Evolutionary conservation across 345 rosid genomes (phyloP).

Genomic region (Eucalyptus victrix): DNA sequence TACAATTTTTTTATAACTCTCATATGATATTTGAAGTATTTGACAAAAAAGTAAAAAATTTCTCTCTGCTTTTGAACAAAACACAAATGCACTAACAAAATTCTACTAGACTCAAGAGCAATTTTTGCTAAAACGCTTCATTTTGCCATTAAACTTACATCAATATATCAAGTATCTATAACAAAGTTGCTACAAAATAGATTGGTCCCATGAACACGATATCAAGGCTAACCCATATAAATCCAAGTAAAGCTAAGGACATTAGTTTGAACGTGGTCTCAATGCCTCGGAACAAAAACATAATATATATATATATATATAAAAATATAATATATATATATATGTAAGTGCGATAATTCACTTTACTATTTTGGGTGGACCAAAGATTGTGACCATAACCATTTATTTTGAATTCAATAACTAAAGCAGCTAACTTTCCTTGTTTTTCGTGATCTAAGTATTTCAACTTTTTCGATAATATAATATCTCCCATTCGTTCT

Average conservation of each 20-base stretch:
- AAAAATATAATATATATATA: no score
- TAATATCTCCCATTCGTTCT: fast-evolving
- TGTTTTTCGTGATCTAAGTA: fast-evolving
- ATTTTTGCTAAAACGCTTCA: background rate
- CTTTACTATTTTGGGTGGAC: fast-evolving
- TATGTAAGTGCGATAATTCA: no score
- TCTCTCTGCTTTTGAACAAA: no score
- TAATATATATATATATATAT: no score
- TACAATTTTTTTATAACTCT: no score
- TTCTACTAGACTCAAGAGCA: background rate
- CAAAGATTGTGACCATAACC: background rate
- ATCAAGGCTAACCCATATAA: background rate
- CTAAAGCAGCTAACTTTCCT: background rate
- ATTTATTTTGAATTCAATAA: no score
- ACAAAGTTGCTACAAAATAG: background rate
- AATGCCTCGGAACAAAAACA: no score
- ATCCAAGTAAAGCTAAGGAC: background rate
- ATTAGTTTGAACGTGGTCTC: background rate
- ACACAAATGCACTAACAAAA: no score
- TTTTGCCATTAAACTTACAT: background rate
- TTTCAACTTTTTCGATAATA: background rate
- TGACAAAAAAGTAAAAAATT: no score
- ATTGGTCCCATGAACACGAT: background rate
- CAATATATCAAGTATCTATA: background rate
- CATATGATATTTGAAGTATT: no score